Base-by-base conservation (phyloP, 2,329 filamentous ascomycete species). In the Ceratocystis eucalypticola region DNA sequence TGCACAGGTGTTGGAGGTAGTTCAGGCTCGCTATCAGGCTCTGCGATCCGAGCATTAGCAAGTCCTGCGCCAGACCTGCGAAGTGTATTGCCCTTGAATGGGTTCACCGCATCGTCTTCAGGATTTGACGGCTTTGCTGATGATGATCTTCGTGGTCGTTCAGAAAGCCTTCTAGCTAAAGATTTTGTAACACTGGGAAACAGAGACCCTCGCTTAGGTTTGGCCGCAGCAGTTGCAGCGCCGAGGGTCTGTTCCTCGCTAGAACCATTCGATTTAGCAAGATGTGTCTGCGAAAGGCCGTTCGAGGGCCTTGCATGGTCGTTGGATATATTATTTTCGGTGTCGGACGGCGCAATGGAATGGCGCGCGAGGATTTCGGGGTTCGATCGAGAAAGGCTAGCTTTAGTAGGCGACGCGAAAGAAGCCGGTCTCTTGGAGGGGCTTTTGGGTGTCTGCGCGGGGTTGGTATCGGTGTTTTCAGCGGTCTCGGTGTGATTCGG, bases 321-420 rank as follows among this genome's bases (percentile, higher is more conserved):
- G 5, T 33, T 63, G 8, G 8, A 37, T 33, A 20, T 50, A 22
- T 37, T 64, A 2, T 65, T n/a, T 15, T 66, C 33, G 50, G 65
- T 48, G 46, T 55, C 44, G 30, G 20, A 57, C 45, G 45, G 30
- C 25, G 41, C 64, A 45, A 50, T 71, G 76, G 61, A 63, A 45
- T 63, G 73, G 69, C 79, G 77, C 66, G 79, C 76, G 44, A 86
- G 74, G 5, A 86, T 77, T 10, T 84, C 80, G 0, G 85, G 83
- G 68, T 87, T 82, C 61, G 82, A 80, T 69, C 82, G 81, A 67
- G 84, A 78, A 15, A 88, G 74, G 70, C 84, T 88, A 12, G 85
- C 80, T 72, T 80, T 84, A 0, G 85, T 88, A 0, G 87, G 85
- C n/a, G 85, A 87, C 65, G 82, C 82, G 71, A 85, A 88, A 8